Evolutionary conservation across 371 early-diverging fungal species (phyloP).

Genomic region (Globomyces sp.): DNA sequence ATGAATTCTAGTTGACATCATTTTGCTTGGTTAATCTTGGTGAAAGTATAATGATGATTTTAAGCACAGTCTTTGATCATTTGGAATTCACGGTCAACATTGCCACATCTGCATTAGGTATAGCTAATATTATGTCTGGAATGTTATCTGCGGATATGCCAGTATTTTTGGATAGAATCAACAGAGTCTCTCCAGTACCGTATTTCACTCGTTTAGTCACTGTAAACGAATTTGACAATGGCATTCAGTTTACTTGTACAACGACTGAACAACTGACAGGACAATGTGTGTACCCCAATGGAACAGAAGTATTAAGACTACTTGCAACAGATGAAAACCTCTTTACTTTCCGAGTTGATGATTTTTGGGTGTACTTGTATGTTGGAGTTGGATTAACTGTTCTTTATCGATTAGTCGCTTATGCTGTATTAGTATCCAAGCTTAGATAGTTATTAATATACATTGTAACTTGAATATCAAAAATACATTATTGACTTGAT

Average conservation of each 20-base stretch:
- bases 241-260: constrained; percentile 24
- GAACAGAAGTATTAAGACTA: constrained; percentile 34
- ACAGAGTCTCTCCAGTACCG: constrained; percentile 33
- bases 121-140: not conserved
- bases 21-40: constrained; percentile 29
- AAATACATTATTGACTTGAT: no score
- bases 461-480: no score
- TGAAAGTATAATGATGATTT: constrained; percentile 43
- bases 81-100: not conserved
- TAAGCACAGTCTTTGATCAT: constrained; percentile 34
- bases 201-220: constrained; percentile 35
- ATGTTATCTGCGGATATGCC: constrained; percentile 27
- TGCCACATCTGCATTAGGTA: constrained; percentile 5
- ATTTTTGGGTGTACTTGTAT: constrained; percentile 22
- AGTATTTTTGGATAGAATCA: constrained; percentile 31
- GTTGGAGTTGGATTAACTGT: constrained; percentile 28
- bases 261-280: constrained; percentile 5
- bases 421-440: not conserved
- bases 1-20: constrained; percentile 5
- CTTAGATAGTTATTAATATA: no score
- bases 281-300: constrained; percentile 33
- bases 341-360: not conserved
- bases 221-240: constrained; percentile 22
- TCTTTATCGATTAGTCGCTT: constrained; percentile 32
- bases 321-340: constrained; percentile 24